Percentiles rank a stretch among this genome's conserved stretches.
These are phyloP conservation scores for Paspalum notatum DNA, from an alignment of 176 grass and related monocot species.

Conservation along the genomic window DNA sequence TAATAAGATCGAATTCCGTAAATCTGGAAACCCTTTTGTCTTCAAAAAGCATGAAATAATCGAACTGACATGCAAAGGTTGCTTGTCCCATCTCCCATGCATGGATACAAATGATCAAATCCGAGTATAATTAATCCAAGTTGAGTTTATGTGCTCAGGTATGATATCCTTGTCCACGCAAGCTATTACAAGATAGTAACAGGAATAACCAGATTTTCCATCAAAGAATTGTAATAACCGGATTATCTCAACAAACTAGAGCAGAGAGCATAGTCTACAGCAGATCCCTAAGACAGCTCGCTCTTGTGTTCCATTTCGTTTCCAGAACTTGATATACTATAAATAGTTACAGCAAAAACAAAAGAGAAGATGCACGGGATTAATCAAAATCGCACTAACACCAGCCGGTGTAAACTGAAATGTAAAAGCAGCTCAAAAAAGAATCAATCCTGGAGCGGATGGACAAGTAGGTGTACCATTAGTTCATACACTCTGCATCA, in stretches of 20 bases:
- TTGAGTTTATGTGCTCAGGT: background rate
- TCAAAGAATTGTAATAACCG: too few species aligned
- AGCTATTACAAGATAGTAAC: background rate
- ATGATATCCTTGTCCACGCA: background rate
- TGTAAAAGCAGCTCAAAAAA: constrained; percentile 17
- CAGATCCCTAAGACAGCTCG: background rate
- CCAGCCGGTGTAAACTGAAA: constrained; percentile 8
- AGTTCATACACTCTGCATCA: constrained; percentile 41
- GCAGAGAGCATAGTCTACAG: background rate
- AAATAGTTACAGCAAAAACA: background rate
- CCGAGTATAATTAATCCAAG: background rate
- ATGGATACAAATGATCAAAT: background rate
- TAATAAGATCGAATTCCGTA: background rate
- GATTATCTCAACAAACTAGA: background rate
- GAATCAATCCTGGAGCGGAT: constrained; percentile 14
- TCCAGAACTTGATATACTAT: background rate
- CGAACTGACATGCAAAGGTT: background rate
- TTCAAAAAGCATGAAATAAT: background rate
- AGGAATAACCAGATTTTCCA: too few species aligned
- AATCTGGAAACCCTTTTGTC: background rate
- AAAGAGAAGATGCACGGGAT: constrained; percentile 13
- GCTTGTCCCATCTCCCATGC: background rate
- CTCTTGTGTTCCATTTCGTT: background rate
- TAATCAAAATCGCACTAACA: constrained; percentile 28
- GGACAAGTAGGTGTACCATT: constrained; percentile 18